Conservation (phyloP, 768 basidiomycete genomes). For the Pleurotus tuber-regium region DNA sequence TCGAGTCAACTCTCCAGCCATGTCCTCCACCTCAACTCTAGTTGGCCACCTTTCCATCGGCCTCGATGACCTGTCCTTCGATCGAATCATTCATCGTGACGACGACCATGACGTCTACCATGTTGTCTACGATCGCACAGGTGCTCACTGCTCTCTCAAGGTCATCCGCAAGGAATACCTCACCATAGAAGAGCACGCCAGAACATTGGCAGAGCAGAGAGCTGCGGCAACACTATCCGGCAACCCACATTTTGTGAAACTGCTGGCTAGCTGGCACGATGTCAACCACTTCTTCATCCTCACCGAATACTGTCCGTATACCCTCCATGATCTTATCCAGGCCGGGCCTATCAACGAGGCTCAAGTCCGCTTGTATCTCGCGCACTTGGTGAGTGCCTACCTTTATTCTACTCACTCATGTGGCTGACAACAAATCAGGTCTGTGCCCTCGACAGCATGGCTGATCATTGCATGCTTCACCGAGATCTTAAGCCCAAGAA, state of each 20-base stretch:
- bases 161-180: background rate
- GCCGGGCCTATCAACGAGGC: background rate
- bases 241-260: background rate
- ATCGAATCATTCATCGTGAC: background rate
- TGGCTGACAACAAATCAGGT: no score
- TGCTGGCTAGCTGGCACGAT: background rate
- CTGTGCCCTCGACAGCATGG: no score
- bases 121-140: background rate
- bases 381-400: background rate
- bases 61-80: background rate
- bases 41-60: background rate
- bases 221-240: background rate
- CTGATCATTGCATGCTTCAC: no score
- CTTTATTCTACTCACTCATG: background rate
- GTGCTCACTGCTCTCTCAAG: background rate
- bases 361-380: background rate
- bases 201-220: background rate
- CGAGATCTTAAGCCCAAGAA: no score
- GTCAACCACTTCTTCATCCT: background rate
- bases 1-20: no score
- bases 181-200: background rate
- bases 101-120: background rate
- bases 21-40: background rate
- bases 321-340: background rate
- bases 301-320: background rate